Evolutionary conservation across 2,329 filamentous ascomycete species (phyloP), one percentile per base, ranked within the genome.

Genomic region (Penicillium expansum): DNA sequence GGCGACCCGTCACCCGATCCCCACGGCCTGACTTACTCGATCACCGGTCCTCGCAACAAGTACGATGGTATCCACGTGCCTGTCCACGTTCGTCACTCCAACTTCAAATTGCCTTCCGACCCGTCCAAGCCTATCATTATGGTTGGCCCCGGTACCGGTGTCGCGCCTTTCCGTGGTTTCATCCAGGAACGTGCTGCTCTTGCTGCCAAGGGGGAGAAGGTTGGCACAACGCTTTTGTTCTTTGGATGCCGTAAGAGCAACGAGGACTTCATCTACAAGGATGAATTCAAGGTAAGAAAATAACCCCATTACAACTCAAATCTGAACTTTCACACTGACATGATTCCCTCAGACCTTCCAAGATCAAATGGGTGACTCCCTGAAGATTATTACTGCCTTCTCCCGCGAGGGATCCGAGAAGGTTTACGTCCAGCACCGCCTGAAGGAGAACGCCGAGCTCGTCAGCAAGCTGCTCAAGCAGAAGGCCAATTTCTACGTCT

Each of bases 31-130:
- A 91, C 87, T 54, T 99, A 97, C 75, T 84, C 91, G 56, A 89
- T 97, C 65, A 88, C 78, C 48, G 94, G 94, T 13, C 94, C 94
- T 16, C 86, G 94, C 69, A 96, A 96, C 83, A 97, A 96, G 79
- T 99, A 97, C 76, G 91, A 96, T 69, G 93, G 93, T 59, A 88
- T 97, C 59, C 92, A 95, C 71, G 88, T 97, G 24, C 94, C 94
- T 3, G 91, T 99, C 14, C 94, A 99, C 72, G 87, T 99, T 58
- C 91, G 94, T 63, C 93, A 97, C 79, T 97, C 94, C 63, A 99
- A 97, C 81, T 99, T 99, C 85, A 97, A 97, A 81, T 85, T 99
- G 30, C 94, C 94, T 9, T 97, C 94, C 16, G 92, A 99, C 69
- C 92, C 94, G 4, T 86, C 89, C 48, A 96, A 95, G 78, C 94